These are phyloP conservation scores for Leccinum aurantiacum DNA, from an alignment of 768 basidiomycete genomes.

Conservation along the genomic window DNA sequence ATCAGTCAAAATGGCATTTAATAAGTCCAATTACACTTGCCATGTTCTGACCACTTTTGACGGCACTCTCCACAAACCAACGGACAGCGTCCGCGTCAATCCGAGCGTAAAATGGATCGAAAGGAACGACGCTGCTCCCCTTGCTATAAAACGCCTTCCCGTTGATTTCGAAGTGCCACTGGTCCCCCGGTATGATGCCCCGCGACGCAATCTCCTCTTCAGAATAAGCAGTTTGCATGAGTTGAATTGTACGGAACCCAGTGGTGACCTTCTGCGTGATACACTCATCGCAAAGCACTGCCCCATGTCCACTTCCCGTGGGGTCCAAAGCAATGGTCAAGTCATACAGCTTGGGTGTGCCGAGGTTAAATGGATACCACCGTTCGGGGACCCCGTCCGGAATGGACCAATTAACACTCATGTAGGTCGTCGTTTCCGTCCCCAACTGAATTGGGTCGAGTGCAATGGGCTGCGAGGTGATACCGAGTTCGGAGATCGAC, in stretches of 20 bases:
- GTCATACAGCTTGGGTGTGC: no score
- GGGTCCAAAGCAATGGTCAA: slow-evolving; percentile 8
- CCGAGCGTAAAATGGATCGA: slow-evolving; percentile 58
- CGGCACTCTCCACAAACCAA: slow-evolving; percentile 57
- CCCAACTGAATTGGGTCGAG: no score
- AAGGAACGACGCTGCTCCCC: slow-evolving; percentile 61
- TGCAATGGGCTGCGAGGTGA: no score
- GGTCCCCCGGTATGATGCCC: slow-evolving; percentile 58
- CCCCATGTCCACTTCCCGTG: not conserved
- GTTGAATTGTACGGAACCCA: slow-evolving; percentile 59
- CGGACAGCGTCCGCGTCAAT: slow-evolving; percentile 48
- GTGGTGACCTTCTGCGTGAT: slow-evolving; percentile 46
- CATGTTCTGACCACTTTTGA: slow-evolving; percentile 59
- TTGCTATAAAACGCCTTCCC: slow-evolving; percentile 55
- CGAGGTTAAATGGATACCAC: no score
- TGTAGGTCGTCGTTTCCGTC: no score
- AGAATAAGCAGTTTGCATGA: slow-evolving; percentile 49
- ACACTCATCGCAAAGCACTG: slow-evolving; percentile 13
- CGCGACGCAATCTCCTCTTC: slow-evolving; percentile 42
- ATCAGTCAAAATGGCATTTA: not conserved
- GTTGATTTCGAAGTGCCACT: slow-evolving; percentile 62
- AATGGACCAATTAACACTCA: no score
- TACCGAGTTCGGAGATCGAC: no score
- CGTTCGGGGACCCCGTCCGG: no score
- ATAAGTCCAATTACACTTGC: slow-evolving; percentile 33